Evolutionary conservation across 1,139 yeast genomes (phyloP).

Genomic region (Yamadazyma trypodendri): DNA sequence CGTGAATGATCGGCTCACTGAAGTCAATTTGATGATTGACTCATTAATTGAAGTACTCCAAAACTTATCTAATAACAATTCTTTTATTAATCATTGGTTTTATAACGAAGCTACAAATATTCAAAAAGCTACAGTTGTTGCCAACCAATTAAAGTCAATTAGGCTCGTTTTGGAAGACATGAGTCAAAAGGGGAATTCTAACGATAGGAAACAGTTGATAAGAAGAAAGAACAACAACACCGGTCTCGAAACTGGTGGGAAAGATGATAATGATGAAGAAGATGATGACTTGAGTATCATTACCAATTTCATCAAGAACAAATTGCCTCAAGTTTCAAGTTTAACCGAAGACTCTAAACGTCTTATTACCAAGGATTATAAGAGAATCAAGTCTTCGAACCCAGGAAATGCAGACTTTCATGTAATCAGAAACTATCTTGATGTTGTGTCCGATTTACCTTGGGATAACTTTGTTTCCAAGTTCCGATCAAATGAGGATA

Average conservation of each 20-base stretch:
- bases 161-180: constrained; percentile 55
- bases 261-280: constrained; percentile 25
- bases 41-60: constrained; percentile 37
- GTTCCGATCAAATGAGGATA: constrained; percentile 39
- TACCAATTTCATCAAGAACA: constrained; percentile 44
- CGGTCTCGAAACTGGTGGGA: constrained; percentile 17
- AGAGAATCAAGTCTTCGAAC: constrained; percentile 60
- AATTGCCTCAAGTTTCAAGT: constrained; percentile 41
- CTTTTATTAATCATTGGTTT: constrained; percentile 46
- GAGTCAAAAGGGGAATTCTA: constrained; percentile 25
- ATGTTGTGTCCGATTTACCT: constrained; percentile 68
- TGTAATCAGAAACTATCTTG: constrained; percentile 68
- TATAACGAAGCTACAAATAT: constrained; percentile 49
- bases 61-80: constrained; percentile 31
- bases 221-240: constrained; percentile 12
- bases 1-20: constrained; percentile 31
- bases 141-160: constrained; percentile 59
- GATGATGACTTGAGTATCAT: constrained; percentile 47
- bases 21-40: constrained; percentile 30
- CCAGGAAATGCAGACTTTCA: constrained; percentile 74
- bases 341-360: constrained; percentile 52
- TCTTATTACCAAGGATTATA: constrained; percentile 61
- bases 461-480: constrained; percentile 48
- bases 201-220: constrained; percentile 16
- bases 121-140: constrained; percentile 58